These are phyloP conservation scores for Tagetes patula DNA, from an alignment of 129 eudicot species.

Conservation along the genomic window DNA sequence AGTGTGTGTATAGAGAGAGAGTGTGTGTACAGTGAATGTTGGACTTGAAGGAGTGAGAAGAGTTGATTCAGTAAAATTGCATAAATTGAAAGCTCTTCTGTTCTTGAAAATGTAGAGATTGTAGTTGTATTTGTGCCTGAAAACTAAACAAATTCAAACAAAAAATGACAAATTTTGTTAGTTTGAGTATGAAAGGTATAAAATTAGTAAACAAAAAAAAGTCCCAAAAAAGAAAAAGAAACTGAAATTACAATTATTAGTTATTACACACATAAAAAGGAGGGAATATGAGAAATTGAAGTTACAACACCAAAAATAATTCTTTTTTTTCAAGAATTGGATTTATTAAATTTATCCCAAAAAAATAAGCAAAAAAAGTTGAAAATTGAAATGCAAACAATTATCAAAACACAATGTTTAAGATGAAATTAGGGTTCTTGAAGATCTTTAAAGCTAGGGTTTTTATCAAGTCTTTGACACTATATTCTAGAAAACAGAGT, in stretches of 20 bases:
- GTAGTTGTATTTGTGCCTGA: slow-evolving; percentile 78
- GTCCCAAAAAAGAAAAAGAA: neutral
- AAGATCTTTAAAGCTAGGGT: neutral
- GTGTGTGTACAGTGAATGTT: slow-evolving; percentile 61
- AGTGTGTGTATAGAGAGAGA: slow-evolving; percentile 20
- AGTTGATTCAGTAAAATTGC: slow-evolving; percentile 88
- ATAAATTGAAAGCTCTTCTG: slow-evolving; percentile 63
- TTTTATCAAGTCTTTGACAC: no score
- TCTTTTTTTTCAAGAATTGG: neutral
- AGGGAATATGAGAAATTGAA: neutral
- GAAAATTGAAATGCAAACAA: neutral
- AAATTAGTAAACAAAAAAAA: neutral
- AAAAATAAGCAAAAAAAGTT: no score
- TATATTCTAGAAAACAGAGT: neutral
- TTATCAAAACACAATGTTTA: neutral
- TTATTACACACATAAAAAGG: neutral
- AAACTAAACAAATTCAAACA: slow-evolving; percentile 46
- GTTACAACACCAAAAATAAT: neutral
- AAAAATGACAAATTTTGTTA: slow-evolving; percentile 17
- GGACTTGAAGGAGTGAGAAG: slow-evolving; percentile 66
- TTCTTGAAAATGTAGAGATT: slow-evolving; percentile 80
- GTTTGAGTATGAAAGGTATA: neutral
- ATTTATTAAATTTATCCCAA: neutral
- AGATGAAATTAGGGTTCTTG: neutral
- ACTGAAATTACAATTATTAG: neutral